phyloP scores from a whole-genome alignment of 2,329 filamentous ascomycete genomes.

The Cladophialophora chaetospira region DNA sequence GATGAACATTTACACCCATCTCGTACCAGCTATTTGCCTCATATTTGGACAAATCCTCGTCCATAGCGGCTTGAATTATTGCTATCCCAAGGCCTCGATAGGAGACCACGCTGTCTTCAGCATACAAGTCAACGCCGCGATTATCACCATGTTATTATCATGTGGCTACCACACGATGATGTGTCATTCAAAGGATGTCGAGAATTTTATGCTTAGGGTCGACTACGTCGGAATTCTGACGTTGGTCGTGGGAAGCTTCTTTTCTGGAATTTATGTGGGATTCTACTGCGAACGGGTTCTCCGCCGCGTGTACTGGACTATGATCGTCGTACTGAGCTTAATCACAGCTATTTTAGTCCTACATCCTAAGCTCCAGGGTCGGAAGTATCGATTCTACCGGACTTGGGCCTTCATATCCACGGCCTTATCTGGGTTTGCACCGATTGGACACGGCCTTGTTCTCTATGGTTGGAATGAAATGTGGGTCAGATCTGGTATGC shows the following conservation, averaged over 20 bases:
- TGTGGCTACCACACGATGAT: constrained; percentile 40
- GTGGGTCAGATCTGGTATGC: constrained; percentile 36
- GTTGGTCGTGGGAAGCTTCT: constrained; percentile 40
- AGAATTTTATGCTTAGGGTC: constrained; percentile 34
- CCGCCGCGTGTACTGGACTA: constrained; percentile 39
- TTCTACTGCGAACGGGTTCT: constrained; percentile 40
- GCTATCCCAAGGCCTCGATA: constrained; percentile 40
- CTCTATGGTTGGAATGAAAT: constrained; percentile 35
- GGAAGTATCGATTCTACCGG: constrained; percentile 36
- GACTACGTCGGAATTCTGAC: constrained; percentile 41
- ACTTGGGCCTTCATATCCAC: constrained; percentile 37
- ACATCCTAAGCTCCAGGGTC: constrained; percentile 38
- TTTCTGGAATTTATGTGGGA: constrained; percentile 40
- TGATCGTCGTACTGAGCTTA: constrained; percentile 38
- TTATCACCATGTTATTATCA: constrained; percentile 33
- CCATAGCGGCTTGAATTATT: constrained; percentile 33
- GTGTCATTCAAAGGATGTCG: constrained; percentile 37
- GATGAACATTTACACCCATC: constrained; percentile 49
- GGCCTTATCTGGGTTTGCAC: constrained; percentile 39
- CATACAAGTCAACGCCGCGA: constrained; percentile 40
- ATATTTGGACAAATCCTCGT: constrained; percentile 36
- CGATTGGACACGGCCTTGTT: constrained; percentile 38
- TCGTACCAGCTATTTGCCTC: constrained; percentile 47
- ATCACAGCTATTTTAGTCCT: constrained; percentile 40
- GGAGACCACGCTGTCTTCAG: constrained; percentile 45